Evolutionary conservation across 176 grass and related monocot genomes (phyloP), one percentile per base, ranked within the genome.

Genomic region (Zoysia japonica): DNA sequence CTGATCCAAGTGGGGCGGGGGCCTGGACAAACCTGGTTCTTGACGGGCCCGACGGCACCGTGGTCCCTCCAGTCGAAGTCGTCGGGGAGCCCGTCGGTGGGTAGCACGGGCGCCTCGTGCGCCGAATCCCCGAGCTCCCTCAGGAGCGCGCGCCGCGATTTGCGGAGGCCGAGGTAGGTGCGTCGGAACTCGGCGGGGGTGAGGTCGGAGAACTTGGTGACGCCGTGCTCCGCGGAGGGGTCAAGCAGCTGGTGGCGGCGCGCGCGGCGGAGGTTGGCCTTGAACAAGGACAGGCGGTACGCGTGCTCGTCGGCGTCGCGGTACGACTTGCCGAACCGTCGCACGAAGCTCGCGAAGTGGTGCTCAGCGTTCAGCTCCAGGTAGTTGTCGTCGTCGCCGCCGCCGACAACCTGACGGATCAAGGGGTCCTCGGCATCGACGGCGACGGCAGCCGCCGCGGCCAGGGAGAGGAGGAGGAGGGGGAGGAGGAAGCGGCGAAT

Each of bases 151-250:
- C 85, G 67, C 4, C 85, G 82, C 38, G 85, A 59, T 8, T 63
- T 88, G 52, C 81, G 88, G 83, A 94, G 72, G 50, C 92, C 89
- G 62, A 94, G 89, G 80, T 83, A 90, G 75, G 85, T 76, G 59
- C 82, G 72, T 54, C 87, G 86, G 89, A 97, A 94, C 85, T 97
- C 91, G 35, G 89, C 88, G 6, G 89, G 91, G 55, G 89, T 94
- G 48, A 97, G 92, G 76, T 97, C 95, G 78, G 91, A 94, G 80
- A 97, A 97, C 80, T 90, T 87, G 55, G 92, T 97, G 76, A 97
- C 14, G 46, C 95, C 95, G 68, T 97, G 95, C 49, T 87, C 85
- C 50, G 92, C 95, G 9, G 87, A 72, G 42, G 95, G 95, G 87
- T 97, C 95, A 2, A 97, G 74, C 66, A 71, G 47, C 78, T 97